Percentiles rank a stretch among this genome's conserved stretches.
Conservation (phyloP, 2,329 filamentous ascomycete genomes). For the Chaetothyriales sp. region DNA sequence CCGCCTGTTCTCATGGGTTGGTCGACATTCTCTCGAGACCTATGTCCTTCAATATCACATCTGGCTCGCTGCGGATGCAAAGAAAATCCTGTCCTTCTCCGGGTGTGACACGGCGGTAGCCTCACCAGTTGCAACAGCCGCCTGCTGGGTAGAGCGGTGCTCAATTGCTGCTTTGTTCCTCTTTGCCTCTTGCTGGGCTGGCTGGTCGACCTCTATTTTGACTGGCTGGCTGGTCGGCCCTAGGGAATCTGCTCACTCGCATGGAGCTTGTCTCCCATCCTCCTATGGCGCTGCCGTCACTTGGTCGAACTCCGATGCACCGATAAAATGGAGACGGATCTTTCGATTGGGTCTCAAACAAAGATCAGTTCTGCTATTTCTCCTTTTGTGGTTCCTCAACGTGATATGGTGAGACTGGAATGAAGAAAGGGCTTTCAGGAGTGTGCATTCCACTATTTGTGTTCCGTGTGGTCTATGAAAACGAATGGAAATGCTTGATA, state of each 20-base stretch:
- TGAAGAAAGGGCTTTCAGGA: background rate
- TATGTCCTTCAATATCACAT: conserved; percentile 48
- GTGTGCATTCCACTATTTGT: background rate
- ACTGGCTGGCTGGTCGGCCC: background rate
- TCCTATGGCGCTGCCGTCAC: background rate
- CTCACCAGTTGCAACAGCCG: conserved; percentile 19
- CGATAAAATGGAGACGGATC: background rate
- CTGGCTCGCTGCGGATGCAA: conserved; percentile 45
- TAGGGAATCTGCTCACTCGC: background rate
- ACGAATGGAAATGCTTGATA: too few species aligned
- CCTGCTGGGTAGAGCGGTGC: conserved; percentile 3
- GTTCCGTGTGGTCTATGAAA: too few species aligned
- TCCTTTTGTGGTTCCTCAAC: background rate
- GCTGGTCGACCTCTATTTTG: background rate
- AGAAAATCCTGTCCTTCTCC: conserved; percentile 29
- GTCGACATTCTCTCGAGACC: conserved; percentile 42
- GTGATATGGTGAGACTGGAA: background rate
- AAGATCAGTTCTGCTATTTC: background rate
- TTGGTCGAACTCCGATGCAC: background rate
- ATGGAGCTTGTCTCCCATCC: background rate
- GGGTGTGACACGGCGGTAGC: conserved; percentile 18
- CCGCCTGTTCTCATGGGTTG: conserved; percentile 38
- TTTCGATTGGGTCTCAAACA: background rate
- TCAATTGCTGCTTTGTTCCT: conserved; percentile 30
- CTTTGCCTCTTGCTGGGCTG: conserved; percentile 14